Evolutionary conservation across 805 yeast species (phyloP).

Genomic region (Pichia sporocuriosa): DNA sequence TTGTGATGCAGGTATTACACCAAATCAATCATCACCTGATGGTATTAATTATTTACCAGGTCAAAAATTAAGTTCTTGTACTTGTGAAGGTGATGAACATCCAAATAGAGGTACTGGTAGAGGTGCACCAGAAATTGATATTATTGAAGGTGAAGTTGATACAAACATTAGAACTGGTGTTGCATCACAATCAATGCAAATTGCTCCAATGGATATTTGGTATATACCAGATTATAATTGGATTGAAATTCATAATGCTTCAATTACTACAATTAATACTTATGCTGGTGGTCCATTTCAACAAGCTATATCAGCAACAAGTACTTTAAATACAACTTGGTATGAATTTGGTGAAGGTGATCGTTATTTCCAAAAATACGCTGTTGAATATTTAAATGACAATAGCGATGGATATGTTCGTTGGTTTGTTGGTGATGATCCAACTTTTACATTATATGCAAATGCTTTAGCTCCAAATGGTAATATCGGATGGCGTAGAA

Average conservation of each 20-base stretch:
- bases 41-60: slow-evolving; percentile 87
- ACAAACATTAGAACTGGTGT: slow-evolving; percentile 48
- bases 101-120: slow-evolving; percentile 86
- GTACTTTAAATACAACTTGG: slow-evolving; percentile 79
- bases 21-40: slow-evolving; percentile 85
- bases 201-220: slow-evolving; percentile 95
- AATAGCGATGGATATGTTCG: slow-evolving; percentile 64
- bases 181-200: slow-evolving; percentile 87
- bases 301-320: slow-evolving; percentile 81
- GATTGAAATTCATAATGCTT: slow-evolving; percentile 60
- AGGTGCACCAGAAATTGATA: slow-evolving; percentile 95
- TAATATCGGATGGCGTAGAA: slow-evolving; percentile 73
- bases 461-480: slow-evolving; percentile 85
- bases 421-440: slow-evolving; percentile 80
- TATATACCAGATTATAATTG: slow-evolving; percentile 83
- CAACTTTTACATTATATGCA: slow-evolving; percentile 69
- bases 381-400: slow-evolving; percentile 72
- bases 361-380: slow-evolving; percentile 62
- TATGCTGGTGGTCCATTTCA: slow-evolving; percentile 92
- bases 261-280: slow-evolving; percentile 74
- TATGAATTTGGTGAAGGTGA: slow-evolving; percentile 53
- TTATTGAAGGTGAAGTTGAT: slow-evolving; percentile 75
- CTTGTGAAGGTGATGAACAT: slow-evolving; percentile 77
- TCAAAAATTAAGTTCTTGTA: slow-evolving; percentile 68
- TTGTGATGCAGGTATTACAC: slow-evolving; percentile 93